Conservation (phyloP, 768 basidiomycete species). For the Roridomyces roridus region DNA sequence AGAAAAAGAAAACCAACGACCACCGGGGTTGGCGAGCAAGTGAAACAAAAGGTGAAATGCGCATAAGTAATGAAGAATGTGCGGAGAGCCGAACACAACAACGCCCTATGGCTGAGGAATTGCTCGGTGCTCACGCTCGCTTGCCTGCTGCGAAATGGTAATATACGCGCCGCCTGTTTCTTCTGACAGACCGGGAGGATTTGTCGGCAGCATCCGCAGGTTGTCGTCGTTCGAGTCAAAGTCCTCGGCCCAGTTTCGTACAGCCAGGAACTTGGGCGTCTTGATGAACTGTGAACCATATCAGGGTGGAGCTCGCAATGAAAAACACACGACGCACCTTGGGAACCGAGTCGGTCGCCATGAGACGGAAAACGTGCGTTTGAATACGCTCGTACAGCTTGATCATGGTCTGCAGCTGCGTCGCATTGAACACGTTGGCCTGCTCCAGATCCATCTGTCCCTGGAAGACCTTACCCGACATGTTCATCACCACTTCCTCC, state of each 20-base stretch:
- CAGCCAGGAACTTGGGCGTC: conserved; percentile 79
- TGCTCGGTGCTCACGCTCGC: conserved; percentile 67
- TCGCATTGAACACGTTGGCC: conserved; percentile 87
- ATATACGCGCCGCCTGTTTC: conserved; percentile 87
- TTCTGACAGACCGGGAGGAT: conserved; percentile 78
- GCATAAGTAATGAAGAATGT: conserved; percentile 31
- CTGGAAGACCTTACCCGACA: conserved; percentile 79
- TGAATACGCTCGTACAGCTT: conserved; percentile 95
- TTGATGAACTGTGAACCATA: conserved; percentile 75
- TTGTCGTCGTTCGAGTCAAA: conserved; percentile 71
- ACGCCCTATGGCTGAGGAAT: conserved; percentile 26
- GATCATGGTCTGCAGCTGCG: conserved; percentile 94
- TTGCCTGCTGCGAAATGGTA: conserved; percentile 82
- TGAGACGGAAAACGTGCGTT: conserved; percentile 93
- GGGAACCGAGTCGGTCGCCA: conserved; percentile 99
- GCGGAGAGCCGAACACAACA: conserved; percentile 27
- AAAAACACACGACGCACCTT: conserved; percentile 59
- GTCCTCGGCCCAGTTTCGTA: conserved; percentile 81
- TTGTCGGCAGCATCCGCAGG: conserved; percentile 58
- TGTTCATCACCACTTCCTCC: conserved; percentile 82
- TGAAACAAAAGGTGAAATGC: conserved; percentile 28
- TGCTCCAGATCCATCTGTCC: conserved; percentile 85
- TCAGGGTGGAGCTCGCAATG: conserved; percentile 7
- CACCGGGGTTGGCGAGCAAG: conserved; percentile 15
- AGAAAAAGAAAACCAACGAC: conserved; percentile 20